Evolutionary conservation across 495 filamentous ascomycete genomes (phyloP), one percentile per base, ranked within the genome.

Genomic region (Filosporella fistucella): DNA sequence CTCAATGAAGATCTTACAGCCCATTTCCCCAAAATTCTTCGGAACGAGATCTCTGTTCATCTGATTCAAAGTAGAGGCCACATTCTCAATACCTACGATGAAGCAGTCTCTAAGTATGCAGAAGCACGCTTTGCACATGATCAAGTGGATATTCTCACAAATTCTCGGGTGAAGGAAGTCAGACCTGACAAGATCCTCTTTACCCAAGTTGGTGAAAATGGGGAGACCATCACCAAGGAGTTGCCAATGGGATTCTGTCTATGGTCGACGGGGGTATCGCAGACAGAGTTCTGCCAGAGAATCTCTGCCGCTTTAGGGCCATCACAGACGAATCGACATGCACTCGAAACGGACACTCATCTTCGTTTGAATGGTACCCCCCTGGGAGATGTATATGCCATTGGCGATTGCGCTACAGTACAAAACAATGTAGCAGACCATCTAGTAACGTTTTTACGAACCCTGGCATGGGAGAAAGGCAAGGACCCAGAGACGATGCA

Each of bases 21-120:
- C 37, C 78, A 82, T 48, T 99, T 95, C 66, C 94, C 94, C 4
- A 80, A 81, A 49, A 84, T 99, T 41, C 70, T 99, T 21, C 79
- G 94, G 34, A 96, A 96, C 57, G 91, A 99, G 63, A 91, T 97
- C 33, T 97, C 94, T 3, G 91, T 99, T 0, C 94, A 99, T 62
- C 74, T 99, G 30, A 94, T 99, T 47, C 94, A 99, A 57, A 91
- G 86, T 58, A 77, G 94, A 34, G 81, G 78, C 28, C 91, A 99
- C 58, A 99, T 99, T 48, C 70, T 99, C 17, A 99, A 99, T 67
- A 99, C 94, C 4, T 99, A 99, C 60, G 94, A 99, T 56, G 94
- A 97, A 65, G 83, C 88, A 0, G 74, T 99, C 1, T 95, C 89
- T 17, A 82, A 81, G 59, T 99, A 89, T 61, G 94, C 94, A 45